Evolutionary conservation across 805 yeast species (phyloP).

Genomic region (Pichia membranifaciens): DNA sequence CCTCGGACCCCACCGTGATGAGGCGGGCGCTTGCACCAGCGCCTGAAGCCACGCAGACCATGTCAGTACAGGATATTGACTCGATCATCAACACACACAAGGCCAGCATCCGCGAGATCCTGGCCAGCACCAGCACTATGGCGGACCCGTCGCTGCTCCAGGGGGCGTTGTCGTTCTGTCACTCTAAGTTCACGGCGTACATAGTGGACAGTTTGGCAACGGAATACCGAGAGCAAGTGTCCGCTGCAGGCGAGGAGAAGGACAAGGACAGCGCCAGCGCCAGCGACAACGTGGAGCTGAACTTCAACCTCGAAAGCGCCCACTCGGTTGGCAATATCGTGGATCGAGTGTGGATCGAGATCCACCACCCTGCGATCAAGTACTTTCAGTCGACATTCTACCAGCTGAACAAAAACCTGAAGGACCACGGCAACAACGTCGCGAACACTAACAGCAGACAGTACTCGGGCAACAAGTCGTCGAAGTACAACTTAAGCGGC

Average conservation of each 20-base stretch:
- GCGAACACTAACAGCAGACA: conserved; percentile 13
- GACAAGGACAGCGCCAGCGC: too few species aligned
- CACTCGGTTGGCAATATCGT: conserved; percentile 32
- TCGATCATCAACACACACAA: conserved; percentile 20
- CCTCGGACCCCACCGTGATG: too few species aligned
- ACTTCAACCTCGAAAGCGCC: background rate
- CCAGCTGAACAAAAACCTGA: conserved; percentile 8
- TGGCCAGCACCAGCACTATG: conserved; percentile 21
- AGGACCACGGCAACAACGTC: conserved; percentile 10
- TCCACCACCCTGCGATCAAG: conserved; percentile 61
- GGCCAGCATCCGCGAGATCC: conserved; percentile 27
- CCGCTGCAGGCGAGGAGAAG: background rate
- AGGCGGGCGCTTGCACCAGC: too few species aligned
- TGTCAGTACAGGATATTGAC: conserved; percentile 15
- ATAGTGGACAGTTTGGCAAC: conserved; percentile 35
- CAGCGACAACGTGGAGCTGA: background rate
- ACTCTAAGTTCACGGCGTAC: conserved; percentile 40
- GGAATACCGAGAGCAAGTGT: conserved; percentile 1
- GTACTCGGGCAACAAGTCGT: background rate
- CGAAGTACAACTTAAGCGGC: background rate
- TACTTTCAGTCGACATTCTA: conserved; percentile 41
- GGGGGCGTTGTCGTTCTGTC: conserved; percentile 45
- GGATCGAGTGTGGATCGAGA: conserved; percentile 52
- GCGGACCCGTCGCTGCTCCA: conserved; percentile 39
- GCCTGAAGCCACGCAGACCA: too few species aligned